Evolutionary conservation across 2,329 filamentous ascomycete genomes (phyloP).

Genomic region (Alternaria sp.): DNA sequence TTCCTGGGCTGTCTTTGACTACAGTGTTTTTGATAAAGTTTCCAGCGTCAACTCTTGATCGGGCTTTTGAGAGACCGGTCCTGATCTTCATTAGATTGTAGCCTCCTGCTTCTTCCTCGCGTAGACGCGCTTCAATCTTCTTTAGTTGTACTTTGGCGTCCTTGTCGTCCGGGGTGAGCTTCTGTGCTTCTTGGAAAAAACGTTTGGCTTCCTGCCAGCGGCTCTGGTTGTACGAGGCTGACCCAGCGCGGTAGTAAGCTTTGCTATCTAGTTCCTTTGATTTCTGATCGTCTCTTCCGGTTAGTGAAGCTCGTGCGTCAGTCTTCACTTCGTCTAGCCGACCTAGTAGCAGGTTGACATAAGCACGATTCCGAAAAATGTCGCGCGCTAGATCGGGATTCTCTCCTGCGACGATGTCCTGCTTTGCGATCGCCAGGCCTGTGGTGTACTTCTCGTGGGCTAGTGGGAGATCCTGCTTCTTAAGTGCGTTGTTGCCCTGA

Average conservation of each 20-base stretch:
- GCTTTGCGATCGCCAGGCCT: conserved; percentile 35
- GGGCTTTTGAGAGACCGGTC: conserved; percentile 48
- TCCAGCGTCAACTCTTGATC: conserved; percentile 58
- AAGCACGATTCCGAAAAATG: conserved; percentile 45
- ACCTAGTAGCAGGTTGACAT: conserved; percentile 41
- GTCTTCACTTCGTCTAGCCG: conserved; percentile 42
- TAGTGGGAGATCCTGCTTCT: conserved; percentile 50
- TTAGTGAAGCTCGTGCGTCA: conserved; percentile 42
- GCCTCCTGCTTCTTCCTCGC: conserved; percentile 52
- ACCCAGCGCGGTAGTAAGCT: conserved; percentile 55
- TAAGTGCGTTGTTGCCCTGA: conserved; percentile 46
- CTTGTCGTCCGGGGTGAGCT: conserved; percentile 42
- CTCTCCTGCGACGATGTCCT: conserved; percentile 18
- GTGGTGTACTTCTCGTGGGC: conserved; percentile 46
- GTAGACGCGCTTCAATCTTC: conserved; percentile 27
- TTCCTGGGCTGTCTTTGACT: conserved; percentile 51
- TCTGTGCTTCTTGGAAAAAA: conserved; percentile 45
- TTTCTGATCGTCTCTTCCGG: conserved; percentile 32
- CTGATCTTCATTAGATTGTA: conserved; percentile 51
- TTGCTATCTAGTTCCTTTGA: conserved; percentile 53
- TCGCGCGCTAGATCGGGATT: conserved; percentile 42
- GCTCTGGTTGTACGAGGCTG: conserved; percentile 56
- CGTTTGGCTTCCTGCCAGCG: conserved; percentile 51
- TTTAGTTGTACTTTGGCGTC: conserved; percentile 42
- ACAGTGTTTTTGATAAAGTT: conserved; percentile 56